These are phyloP conservation scores for Peronospora farinosa DNA, from an alignment of 352 stramenopile genomes.

Conservation along the genomic window DNA sequence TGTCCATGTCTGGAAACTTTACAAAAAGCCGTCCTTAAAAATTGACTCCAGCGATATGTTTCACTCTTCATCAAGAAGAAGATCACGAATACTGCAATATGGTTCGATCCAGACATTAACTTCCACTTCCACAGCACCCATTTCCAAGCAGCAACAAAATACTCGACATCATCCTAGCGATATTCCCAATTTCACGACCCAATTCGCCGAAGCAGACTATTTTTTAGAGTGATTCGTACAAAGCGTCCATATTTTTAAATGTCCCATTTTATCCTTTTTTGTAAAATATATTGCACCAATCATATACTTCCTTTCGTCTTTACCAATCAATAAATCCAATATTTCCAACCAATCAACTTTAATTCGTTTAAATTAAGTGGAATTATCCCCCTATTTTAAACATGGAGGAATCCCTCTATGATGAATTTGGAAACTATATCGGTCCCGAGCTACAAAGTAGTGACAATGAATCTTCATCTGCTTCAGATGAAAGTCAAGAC, in stretches of 20 bases:
- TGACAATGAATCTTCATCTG: constrained; percentile 50
- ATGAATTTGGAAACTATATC: constrained; percentile 99
- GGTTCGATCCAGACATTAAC: constrained; percentile 24
- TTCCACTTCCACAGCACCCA: constrained; percentile 2
- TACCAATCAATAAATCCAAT: neutral
- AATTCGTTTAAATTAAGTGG: neutral
- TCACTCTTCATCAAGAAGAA: neutral
- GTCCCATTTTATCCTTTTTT: no score
- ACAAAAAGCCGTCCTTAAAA: constrained; percentile 7
- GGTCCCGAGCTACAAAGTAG: constrained; percentile 91
- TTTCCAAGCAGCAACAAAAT: neutral
- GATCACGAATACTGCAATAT: constrained; percentile 2
- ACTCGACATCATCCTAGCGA: constrained; percentile 4
- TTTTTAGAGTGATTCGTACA: constrained; percentile 20
- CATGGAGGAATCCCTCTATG: constrained; percentile 96
- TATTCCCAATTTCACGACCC: constrained; percentile 9
- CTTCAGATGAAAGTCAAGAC: neutral
- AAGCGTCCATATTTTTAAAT: no score
- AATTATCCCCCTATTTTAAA: neutral
- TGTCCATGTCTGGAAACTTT: constrained; percentile 52
- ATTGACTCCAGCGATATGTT: neutral
- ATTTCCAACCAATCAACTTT: constrained; percentile 12
- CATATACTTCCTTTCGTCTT: neutral
- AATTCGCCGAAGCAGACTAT: constrained; percentile 28
- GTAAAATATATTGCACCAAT: no score